Evolutionary conservation across 2,329 filamentous ascomycete genomes (phyloP).

Genomic region (Cercospora zeina): DNA sequence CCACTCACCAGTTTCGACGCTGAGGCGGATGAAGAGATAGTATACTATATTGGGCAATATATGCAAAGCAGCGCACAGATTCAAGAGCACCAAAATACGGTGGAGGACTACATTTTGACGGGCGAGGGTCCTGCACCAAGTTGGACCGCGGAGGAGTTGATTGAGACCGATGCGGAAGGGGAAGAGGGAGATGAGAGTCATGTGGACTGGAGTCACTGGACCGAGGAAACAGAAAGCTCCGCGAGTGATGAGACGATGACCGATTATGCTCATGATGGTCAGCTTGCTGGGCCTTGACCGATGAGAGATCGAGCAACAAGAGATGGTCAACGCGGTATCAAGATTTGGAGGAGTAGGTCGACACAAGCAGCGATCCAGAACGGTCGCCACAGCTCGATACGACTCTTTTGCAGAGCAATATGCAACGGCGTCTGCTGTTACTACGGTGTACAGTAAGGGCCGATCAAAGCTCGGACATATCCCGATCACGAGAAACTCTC

Average conservation of each 20-base stretch:
- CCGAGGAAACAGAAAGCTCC: neutral
- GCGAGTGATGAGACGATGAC: neutral
- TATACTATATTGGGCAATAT: slow-evolving; percentile 3
- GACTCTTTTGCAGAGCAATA: neutral
- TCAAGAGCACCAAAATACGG: neutral
- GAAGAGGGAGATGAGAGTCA: neutral
- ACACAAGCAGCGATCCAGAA: neutral
- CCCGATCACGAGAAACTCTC: neutral
- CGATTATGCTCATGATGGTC: neutral
- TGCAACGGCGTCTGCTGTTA: neutral
- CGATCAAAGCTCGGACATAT: neutral
- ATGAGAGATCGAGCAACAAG: neutral
- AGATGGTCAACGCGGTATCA: no score
- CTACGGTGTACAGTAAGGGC: neutral
- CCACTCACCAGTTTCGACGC: neutral
- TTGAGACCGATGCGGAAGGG: neutral
- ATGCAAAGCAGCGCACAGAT: neutral
- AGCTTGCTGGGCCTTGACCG: neutral
- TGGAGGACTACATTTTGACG: neutral
- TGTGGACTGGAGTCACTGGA: neutral
- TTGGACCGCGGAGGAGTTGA: neutral
- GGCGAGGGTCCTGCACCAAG: neutral
- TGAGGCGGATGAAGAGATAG: neutral
- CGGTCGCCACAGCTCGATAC: neutral
- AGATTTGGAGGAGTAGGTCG: neutral